Base-by-base conservation (phyloP, 345 rosid species). In the Isatis tinctoria region DNA sequence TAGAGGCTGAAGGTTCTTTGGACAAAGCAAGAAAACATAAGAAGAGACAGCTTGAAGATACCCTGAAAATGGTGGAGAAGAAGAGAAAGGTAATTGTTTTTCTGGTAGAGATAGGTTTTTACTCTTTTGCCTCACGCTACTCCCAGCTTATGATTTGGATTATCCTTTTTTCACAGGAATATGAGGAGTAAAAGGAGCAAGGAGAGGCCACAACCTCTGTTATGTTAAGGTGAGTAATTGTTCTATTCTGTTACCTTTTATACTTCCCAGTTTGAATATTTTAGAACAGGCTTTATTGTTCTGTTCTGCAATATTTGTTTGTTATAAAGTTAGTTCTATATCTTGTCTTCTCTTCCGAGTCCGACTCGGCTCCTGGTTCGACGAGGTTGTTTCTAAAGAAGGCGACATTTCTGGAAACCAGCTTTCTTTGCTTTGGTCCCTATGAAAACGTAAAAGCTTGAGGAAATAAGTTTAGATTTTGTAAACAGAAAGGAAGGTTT, bases 1-100 rank as follows among this genome's bases (percentile, higher is more conserved):
- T 80, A 95, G 99, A 92, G 87, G 97, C 99, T 69, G 99, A 95
- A 83, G 99, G 99, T 79, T 97, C 99, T 47, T 74, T 95, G 76
- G 99, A 95, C 84, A 95, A 95, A 86, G 99, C 99, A 35, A 92
- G 99, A 78, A 95, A 95, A 83, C 99, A 95, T 83, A 92, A 88
- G 78, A 95, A 92, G 90, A 87, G 99, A 65, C 99, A 92, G 79
- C 97, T 95, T 56, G 98, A 95, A 87, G 99, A 95, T 85, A 92
- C 99, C 56, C 89, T 90, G 16, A 81, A 87, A 70, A 96, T 90
- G 85, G 97, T 95, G 26, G 24, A 88, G 54, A 95, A 95, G 83
- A 95, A 95, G 80, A 86, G 94, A 81, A 95, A 80, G 97, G 99
- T 92, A 86, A 51, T 32, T 91, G 85, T 43, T 40, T 40, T 14